Percentiles rank a stretch among this genome's conserved stretches.
Conservation (phyloP, 2,329 filamentous ascomycete genomes). For the Hymenoscyphus linearis region DNA sequence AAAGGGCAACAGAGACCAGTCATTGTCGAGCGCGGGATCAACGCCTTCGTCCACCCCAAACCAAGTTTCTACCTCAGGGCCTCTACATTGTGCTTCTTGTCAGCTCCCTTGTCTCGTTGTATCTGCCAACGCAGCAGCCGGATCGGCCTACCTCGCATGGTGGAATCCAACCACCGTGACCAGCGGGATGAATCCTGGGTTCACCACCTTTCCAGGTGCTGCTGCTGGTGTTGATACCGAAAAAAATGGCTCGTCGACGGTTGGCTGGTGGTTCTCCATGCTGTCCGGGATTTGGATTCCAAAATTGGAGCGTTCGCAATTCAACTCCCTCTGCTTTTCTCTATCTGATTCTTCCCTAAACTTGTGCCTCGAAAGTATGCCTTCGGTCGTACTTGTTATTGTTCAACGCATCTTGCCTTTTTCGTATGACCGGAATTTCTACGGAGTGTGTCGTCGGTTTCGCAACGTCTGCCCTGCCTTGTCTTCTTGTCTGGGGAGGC, state of each 20-base stretch:
- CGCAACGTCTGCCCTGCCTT: background rate
- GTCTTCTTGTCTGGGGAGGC: background rate
- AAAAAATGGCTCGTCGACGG: slow-evolving; percentile 4
- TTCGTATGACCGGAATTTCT: slow-evolving; percentile 5
- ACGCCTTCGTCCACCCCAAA: slow-evolving; percentile 69
- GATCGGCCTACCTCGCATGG: slow-evolving; percentile 53
- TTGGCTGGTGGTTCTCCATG: slow-evolving; percentile 19
- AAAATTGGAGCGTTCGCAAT: background rate
- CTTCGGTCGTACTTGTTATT: slow-evolving; percentile 6
- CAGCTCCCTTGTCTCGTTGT: background rate
- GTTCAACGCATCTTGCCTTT: slow-evolving; percentile 13
- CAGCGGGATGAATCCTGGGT: slow-evolving; percentile 54
- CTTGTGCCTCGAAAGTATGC: slow-evolving; percentile 8
- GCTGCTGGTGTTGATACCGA: background rate
- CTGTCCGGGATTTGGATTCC: slow-evolving; percentile 5
- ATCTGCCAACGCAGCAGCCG: background rate
- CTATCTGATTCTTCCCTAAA: slow-evolving; percentile 3
- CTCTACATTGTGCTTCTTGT: slow-evolving; percentile 38
- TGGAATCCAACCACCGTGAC: slow-evolving; percentile 81
- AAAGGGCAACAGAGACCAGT: slow-evolving; percentile 89
- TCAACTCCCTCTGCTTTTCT: slow-evolving; percentile 6
- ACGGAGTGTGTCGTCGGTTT: background rate
- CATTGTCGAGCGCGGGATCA: slow-evolving; percentile 77
- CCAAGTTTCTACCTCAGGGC: slow-evolving; percentile 91
- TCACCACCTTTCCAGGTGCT: slow-evolving; percentile 20